A percentile compares a stretch with the other conserved stretches of the same genome.
Conservation (phyloP, 139 green algal species). For the Zygnema cylindricum region DNA sequence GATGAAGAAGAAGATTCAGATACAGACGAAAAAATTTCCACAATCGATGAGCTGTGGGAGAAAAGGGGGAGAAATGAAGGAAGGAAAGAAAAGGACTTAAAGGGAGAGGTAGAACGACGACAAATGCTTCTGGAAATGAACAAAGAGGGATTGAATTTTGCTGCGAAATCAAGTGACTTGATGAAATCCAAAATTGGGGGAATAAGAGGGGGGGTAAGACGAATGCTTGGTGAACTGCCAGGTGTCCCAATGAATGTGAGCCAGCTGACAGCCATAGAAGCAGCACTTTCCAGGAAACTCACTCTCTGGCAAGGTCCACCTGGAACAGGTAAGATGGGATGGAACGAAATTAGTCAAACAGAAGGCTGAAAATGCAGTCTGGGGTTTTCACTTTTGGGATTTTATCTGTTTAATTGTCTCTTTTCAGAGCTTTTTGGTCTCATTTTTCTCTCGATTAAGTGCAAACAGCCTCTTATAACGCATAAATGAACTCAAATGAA, state of each 20-base stretch:
- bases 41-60: too few species aligned
- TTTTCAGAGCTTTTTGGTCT: too few species aligned
- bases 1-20: not conserved
- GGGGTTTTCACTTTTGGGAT: too few species aligned
- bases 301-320: slow-evolving; percentile 65
- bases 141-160: slow-evolving; percentile 5
- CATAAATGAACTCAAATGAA: too few species aligned
- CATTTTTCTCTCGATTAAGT: too few species aligned
- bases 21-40: not conserved
- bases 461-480: too few species aligned
- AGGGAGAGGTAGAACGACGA: not conserved
- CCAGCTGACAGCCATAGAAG: slow-evolving; percentile 54
- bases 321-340: slow-evolving; percentile 45
- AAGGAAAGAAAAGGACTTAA: not conserved
- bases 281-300: slow-evolving; percentile 48
- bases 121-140: not conserved
- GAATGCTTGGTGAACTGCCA: not conserved
- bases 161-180: slow-evolving; percentile 24
- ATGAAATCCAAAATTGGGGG: not conserved
- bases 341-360: too few species aligned
- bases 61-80: not conserved
- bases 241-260: slow-evolving; percentile 58
- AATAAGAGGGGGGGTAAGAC: not conserved
- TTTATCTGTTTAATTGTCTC: too few species aligned
- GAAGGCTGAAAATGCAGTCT: too few species aligned